Conservation (phyloP, 2,329 filamentous ascomycete species). For the Chaetomiaceae sp. region DNA sequence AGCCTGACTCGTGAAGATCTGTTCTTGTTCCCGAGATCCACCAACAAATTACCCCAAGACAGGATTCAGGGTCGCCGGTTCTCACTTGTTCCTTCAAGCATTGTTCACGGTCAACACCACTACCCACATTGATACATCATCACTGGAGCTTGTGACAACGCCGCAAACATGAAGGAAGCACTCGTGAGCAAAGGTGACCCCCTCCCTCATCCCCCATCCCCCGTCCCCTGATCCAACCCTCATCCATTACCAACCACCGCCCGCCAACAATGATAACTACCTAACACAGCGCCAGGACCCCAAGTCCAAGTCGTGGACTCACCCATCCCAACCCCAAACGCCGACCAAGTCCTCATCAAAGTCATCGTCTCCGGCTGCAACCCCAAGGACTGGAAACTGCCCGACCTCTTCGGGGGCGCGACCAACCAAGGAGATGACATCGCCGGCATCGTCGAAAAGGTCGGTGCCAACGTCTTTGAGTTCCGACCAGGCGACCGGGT, state of each 20-base stretch:
- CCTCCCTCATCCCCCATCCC: too few relatives aligned
- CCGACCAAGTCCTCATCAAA: constrained; percentile 40
- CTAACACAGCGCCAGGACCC: constrained; percentile 25
- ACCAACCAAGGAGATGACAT: constrained; percentile 52
- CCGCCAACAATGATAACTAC: background rate
- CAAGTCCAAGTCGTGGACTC: constrained; percentile 38
- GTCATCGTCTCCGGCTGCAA: constrained; percentile 43
- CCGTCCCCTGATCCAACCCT: background rate
- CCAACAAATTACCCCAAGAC: too few relatives aligned
- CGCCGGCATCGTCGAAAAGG: constrained; percentile 49
- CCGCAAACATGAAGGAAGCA: constrained; percentile 32
- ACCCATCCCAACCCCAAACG: constrained; percentile 36
- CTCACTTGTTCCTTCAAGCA: too few relatives aligned
- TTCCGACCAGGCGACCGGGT: constrained; percentile 56
- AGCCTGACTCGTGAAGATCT: background rate
- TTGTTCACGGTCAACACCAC: too few relatives aligned
- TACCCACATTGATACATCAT: background rate
- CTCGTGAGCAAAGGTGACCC: constrained; percentile 27
- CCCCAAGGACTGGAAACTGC: constrained; percentile 45
- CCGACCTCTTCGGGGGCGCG: constrained; percentile 22
- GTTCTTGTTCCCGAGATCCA: too few relatives aligned
- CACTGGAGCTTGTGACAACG: background rate
- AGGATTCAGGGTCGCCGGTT: too few relatives aligned
- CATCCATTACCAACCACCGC: too few relatives aligned
- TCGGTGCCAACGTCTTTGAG: constrained; percentile 52